Percentiles rank a stretch among this genome's conserved stretches.
Conservation (phyloP, 768 basidiomycete species). For the Pisolithus sp. region DNA sequence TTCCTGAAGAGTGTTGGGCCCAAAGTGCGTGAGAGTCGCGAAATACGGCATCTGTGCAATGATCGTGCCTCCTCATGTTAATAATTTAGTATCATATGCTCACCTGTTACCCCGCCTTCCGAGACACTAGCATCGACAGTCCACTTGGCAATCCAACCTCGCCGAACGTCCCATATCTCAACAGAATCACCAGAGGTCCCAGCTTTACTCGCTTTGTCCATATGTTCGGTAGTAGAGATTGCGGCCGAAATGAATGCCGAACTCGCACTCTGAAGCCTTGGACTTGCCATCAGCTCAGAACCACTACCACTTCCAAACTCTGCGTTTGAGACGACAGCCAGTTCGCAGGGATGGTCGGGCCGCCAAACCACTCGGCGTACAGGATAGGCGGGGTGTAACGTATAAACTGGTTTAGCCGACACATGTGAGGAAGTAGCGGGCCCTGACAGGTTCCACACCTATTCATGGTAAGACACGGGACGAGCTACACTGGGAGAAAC, state of each 20-base stretch:
- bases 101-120: slow-evolving; percentile 75
- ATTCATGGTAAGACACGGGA: slow-evolving; percentile 2
- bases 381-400: slow-evolving; percentile 67
- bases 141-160: slow-evolving; percentile 82
- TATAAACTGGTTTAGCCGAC: slow-evolving; percentile 59
- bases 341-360: slow-evolving; percentile 67
- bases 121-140: slow-evolving; percentile 53
- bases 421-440: slow-evolving; percentile 43
- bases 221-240: slow-evolving; percentile 8
- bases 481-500: not conserved
- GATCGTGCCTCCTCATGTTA: not conserved
- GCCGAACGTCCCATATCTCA: slow-evolving; percentile 83
- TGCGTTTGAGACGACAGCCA: slow-evolving; percentile 65
- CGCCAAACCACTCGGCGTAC: slow-evolving; percentile 74
- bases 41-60: slow-evolving; percentile 54
- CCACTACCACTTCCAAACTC: slow-evolving; percentile 38
- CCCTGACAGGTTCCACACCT: slow-evolving; percentile 66
- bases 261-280: slow-evolving; percentile 19
- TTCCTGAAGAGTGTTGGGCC: slow-evolving; percentile 68
- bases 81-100: slow-evolving; percentile 11
- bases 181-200: slow-evolving; percentile 46
- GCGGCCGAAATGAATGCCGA: slow-evolving; percentile 16
- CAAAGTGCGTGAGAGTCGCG: slow-evolving; percentile 66
- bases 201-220: slow-evolving; percentile 10
- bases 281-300: slow-evolving; percentile 19